Evolutionary conservation across 2,329 filamentous ascomycete species (phyloP).

Genomic region (Colletotrichum sp.): DNA sequence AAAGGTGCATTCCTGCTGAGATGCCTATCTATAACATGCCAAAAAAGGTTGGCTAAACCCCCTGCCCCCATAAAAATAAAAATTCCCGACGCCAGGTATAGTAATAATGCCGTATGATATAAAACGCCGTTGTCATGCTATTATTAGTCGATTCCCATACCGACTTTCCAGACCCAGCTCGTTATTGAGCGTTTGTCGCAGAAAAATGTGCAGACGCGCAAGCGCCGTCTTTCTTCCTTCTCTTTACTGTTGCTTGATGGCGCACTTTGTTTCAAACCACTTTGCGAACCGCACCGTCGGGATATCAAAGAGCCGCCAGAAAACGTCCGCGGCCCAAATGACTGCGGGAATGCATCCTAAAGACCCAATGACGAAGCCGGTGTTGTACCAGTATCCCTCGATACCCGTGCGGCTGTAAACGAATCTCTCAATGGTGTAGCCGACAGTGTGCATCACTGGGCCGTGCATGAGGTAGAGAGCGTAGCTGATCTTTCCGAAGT

Average conservation of each 20-base stretch:
- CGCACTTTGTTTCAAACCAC: slow-evolving; percentile 55
- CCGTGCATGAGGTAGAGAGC: slow-evolving; percentile 67
- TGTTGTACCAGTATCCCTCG: slow-evolving; percentile 48
- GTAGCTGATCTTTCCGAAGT: slow-evolving; percentile 65
- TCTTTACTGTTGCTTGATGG: slow-evolving; percentile 28
- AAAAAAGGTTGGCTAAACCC: neutral
- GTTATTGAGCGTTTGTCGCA: neutral
- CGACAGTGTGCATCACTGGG: slow-evolving; percentile 56
- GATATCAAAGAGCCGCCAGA: slow-evolving; percentile 60
- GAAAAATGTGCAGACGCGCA: neutral
- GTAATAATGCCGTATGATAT: slow-evolving; percentile 12
- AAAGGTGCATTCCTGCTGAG: neutral
- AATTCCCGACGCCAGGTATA: slow-evolving; percentile 19
- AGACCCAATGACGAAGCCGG: slow-evolving; percentile 51
- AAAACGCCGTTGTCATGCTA: slow-evolving; percentile 20
- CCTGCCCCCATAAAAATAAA: neutral
- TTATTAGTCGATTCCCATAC: slow-evolving; percentile 14
- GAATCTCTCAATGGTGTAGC: slow-evolving; percentile 55
- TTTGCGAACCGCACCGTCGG: slow-evolving; percentile 61
- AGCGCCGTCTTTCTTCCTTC: neutral
- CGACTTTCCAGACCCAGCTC: neutral
- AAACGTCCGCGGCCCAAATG: slow-evolving; percentile 61
- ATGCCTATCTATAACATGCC: slow-evolving; percentile 3
- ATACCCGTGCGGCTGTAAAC: slow-evolving; percentile 52
- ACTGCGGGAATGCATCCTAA: slow-evolving; percentile 54